These are phyloP conservation scores for Steccherinum ochraceum DNA, from an alignment of 768 basidiomycete species.

Conservation along the genomic window DNA sequence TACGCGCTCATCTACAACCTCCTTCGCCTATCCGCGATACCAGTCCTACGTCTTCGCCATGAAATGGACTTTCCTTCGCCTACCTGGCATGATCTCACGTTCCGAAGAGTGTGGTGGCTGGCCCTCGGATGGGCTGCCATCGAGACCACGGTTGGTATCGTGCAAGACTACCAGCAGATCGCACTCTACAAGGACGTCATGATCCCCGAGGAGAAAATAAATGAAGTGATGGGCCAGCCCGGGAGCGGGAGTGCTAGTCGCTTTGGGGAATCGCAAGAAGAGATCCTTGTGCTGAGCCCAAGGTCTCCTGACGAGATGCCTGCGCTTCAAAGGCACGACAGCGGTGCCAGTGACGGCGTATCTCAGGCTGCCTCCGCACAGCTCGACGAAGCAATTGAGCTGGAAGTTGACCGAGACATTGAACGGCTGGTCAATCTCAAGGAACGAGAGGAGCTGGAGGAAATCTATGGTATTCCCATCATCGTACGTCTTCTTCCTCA, in stretches of 20 bases:
- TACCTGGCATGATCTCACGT: slow-evolving; percentile 51
- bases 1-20: slow-evolving; percentile 47
- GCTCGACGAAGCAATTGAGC: slow-evolving; percentile 20
- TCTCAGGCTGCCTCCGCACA: background rate
- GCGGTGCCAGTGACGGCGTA: slow-evolving; percentile 1
- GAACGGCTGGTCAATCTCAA: slow-evolving; percentile 59
- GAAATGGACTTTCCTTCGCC: slow-evolving; percentile 35
- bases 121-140: slow-evolving; percentile 71
- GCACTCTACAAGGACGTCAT: slow-evolving; percentile 64
- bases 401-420: slow-evolving; percentile 58
- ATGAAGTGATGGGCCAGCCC: slow-evolving; percentile 30
- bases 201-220: slow-evolving; percentile 36
- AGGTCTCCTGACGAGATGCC: background rate
- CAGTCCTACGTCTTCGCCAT: slow-evolving; percentile 45
- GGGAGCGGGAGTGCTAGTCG: slow-evolving; percentile 13
- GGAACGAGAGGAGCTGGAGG: slow-evolving; percentile 69
- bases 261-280: slow-evolving; percentile 1
- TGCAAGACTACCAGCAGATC: slow-evolving; percentile 67
- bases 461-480: slow-evolving; percentile 72
- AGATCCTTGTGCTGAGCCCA: slow-evolving; percentile 11
- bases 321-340: slow-evolving; percentile 1
- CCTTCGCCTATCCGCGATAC: slow-evolving; percentile 49
- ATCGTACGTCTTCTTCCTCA: slow-evolving; percentile 46
- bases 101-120: slow-evolving; percentile 70
- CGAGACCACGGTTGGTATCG: slow-evolving; percentile 57